phyloP scores from a whole-genome alignment of 202 grass and related monocot species.

The Panicum virgatum region DNA sequence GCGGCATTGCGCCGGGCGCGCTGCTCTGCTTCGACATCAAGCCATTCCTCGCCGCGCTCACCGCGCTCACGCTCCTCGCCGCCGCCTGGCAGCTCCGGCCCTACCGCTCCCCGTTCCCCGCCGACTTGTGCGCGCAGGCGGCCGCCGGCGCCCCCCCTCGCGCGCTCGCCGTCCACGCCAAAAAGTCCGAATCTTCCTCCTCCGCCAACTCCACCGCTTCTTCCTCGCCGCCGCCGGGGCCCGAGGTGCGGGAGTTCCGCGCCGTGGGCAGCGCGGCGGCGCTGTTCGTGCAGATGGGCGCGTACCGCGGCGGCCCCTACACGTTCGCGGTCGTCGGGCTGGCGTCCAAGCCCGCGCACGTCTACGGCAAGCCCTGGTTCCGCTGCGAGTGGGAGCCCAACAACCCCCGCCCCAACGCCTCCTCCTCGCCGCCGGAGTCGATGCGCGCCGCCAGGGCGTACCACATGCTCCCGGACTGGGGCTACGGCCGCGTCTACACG shows the following conservation, averaged over 20 bases:
- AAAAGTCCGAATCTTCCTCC: neutral
- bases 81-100: conserved; percentile 82
- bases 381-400: conserved; percentile 73
- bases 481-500: conserved; percentile 95
- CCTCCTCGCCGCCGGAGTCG: neutral
- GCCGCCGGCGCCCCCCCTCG: conserved; percentile 1
- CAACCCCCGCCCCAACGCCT: neutral
- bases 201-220: neutral
- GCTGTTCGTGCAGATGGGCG: conserved; percentile 90
- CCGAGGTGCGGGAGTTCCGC: conserved; percentile 65
- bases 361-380: conserved; percentile 87
- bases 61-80: conserved; percentile 68
- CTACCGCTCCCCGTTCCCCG: conserved; percentile 54
- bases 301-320: conserved; percentile 80
- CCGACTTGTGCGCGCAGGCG: conserved; percentile 31
- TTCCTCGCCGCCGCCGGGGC: conserved; percentile 26
- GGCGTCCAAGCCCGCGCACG: conserved; percentile 78
- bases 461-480: conserved; percentile 99
- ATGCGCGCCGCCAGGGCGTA: conserved; percentile 65
- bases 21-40: conserved; percentile 72
- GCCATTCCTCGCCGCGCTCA: conserved; percentile 71
- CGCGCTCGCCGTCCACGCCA: conserved; percentile 20
- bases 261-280: conserved; percentile 73
- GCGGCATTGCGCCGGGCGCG: conserved; percentile 32
- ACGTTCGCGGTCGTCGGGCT: conserved; percentile 77